These are phyloP conservation scores for Trametes versicolor DNA, from an alignment of 1,284 basidiomycete species.

Conservation along the genomic window DNA sequence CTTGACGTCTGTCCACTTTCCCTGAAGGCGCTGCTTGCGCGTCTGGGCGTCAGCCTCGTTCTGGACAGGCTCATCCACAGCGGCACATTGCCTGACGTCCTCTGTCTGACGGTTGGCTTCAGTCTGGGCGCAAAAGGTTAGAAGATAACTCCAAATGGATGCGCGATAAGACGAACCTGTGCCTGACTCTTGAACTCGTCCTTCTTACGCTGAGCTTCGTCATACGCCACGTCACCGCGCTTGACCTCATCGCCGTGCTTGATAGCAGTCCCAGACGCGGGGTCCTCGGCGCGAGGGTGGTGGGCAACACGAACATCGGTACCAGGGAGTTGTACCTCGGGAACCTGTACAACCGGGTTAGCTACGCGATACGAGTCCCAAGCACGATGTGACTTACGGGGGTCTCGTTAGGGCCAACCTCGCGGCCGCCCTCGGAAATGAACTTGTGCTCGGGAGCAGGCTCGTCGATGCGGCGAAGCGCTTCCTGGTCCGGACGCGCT, in stretches of 20 bases:
- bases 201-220: constrained; percentile 35
- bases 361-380: constrained; percentile 37
- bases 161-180: constrained; percentile 29
- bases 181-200: constrained; percentile 35
- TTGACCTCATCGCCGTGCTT: constrained; percentile 48
- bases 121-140: constrained; percentile 12
- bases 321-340: constrained; percentile 60
- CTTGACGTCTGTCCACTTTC: constrained; percentile 54
- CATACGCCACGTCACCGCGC: constrained; percentile 42
- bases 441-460: constrained; percentile 73
- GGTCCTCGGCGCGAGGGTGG: constrained; percentile 50
- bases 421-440: constrained; percentile 58
- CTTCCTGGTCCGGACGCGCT: constrained; percentile 75
- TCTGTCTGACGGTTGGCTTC: constrained; percentile 44
- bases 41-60: constrained; percentile 52
- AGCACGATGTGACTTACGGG: constrained; percentile 50
- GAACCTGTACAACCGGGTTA: constrained; percentile 39
- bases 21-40: constrained; percentile 61
- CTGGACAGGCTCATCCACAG: constrained; percentile 34
- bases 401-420: constrained; percentile 47
- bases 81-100: constrained; percentile 29
- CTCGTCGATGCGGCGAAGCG: constrained; percentile 74
- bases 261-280: constrained; percentile 38
- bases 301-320: constrained; percentile 53
- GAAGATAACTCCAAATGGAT: neutral